Conservation (phyloP, 2,329 filamentous ascomycete species). For the Blastomyces parvus region DNA sequence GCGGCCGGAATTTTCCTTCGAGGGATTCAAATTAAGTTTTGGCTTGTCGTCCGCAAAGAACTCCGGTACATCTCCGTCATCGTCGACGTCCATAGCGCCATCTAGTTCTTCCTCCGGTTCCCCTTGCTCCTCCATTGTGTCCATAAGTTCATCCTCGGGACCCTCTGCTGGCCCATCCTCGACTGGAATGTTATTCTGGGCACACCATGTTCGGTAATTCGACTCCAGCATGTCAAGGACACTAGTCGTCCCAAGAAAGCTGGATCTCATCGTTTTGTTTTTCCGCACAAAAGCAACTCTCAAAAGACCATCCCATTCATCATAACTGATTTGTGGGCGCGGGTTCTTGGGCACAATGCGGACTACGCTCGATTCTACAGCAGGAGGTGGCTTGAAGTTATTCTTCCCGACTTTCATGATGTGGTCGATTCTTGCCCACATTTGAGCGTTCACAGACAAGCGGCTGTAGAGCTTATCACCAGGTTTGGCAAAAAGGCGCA, state of each 20-base stretch:
- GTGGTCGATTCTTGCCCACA: constrained; percentile 63
- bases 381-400: constrained; percentile 91
- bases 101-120: constrained; percentile 41
- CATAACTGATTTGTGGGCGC: constrained; percentile 78
- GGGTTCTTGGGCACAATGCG: constrained; percentile 80
- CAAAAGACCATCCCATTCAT: constrained; percentile 89
- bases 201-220: constrained; percentile 86
- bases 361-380: constrained; percentile 86
- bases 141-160: constrained; percentile 28
- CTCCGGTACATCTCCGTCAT: constrained; percentile 61
- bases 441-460: constrained; percentile 87
- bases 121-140: constrained; percentile 24
- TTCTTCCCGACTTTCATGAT: constrained; percentile 93
- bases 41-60: constrained; percentile 64
- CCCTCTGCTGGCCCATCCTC: constrained; percentile 52
- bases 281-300: constrained; percentile 75
- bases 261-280: constrained; percentile 79
- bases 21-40: constrained; percentile 32
- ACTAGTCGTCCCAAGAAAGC: constrained; percentile 69
- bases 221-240: constrained; percentile 73
- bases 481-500: constrained; percentile 77
- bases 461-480: constrained; percentile 83
- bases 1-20: constrained; percentile 47
- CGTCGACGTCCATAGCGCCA: constrained; percentile 43
- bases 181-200: constrained; percentile 69